These are phyloP conservation scores for Pyrus hybrid DNA, from an alignment of 331 rosid species.

Conservation along the genomic window DNA sequence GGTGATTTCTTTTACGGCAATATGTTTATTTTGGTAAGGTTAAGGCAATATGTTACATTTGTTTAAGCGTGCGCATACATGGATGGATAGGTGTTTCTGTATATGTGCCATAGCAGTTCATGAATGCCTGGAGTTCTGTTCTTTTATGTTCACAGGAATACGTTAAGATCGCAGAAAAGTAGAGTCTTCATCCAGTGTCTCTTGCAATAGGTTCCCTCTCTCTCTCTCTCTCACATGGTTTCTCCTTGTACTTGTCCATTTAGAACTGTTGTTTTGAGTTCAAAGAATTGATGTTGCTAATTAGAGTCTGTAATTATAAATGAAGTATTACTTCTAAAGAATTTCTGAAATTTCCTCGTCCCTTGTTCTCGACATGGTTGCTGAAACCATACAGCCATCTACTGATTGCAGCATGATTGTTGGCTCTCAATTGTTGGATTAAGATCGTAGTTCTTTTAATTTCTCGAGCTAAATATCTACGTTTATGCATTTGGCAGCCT, in stretches of 20 bases:
- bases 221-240: not conserved
- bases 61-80: not conserved
- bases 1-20: not conserved
- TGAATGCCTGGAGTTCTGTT: not conserved
- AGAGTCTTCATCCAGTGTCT: conserved; percentile 71
- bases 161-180: conserved; percentile 40
- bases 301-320: not conserved
- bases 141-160: conserved; percentile 53
- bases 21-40: no score
- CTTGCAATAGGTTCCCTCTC: conserved; percentile 68
- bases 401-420: not conserved
- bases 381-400: not conserved
- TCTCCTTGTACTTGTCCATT: not conserved
- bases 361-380: not conserved
- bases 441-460: not conserved
- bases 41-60: not conserved
- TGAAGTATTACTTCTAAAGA: not conserved
- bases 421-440: not conserved
- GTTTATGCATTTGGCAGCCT: conserved; percentile 39
- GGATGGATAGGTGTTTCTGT: not conserved
- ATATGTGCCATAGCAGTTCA: not conserved
- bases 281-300: not conserved
- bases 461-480: not conserved
- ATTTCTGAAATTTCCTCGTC: not conserved
- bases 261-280: not conserved